Evolutionary conservation across 2,329 filamentous ascomycete genomes (phyloP).

Genomic region (Curvularia eragrostidis): DNA sequence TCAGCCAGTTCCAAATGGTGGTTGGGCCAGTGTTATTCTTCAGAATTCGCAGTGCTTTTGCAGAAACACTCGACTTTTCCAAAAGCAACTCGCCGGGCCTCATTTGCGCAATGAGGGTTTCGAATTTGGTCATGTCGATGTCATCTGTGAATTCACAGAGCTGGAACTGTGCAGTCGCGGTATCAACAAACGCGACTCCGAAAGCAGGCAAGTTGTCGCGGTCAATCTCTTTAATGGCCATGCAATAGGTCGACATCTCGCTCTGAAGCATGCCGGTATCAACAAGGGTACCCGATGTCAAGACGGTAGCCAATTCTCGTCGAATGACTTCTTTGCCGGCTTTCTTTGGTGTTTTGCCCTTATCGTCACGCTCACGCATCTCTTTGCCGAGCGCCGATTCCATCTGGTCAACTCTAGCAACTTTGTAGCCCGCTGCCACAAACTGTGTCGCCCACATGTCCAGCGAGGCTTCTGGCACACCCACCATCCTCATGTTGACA

Average conservation of each 20-base stretch:
- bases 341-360: conserved; percentile 60
- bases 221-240: conserved; percentile 79
- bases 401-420: conserved; percentile 94
- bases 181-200: conserved; percentile 92
- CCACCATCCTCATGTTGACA: conserved; percentile 99
- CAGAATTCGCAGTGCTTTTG: conserved; percentile 88
- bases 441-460: conserved; percentile 98
- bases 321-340: conserved; percentile 85
- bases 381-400: conserved; percentile 96
- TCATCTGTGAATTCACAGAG: conserved; percentile 93
- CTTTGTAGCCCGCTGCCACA: conserved; percentile 96
- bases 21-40: conserved; percentile 95
- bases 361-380: conserved; percentile 87
- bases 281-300: conserved; percentile 91
- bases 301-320: conserved; percentile 85
- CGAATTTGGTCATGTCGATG: conserved; percentile 91
- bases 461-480: conserved; percentile 93
- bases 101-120: conserved; percentile 94
- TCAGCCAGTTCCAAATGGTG: conserved; percentile 94
- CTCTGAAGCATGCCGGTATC: conserved; percentile 97
- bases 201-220: conserved; percentile 80
- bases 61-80: conserved; percentile 81
- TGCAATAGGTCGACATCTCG: conserved; percentile 96
- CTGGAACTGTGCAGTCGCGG: conserved; percentile 93
- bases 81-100: conserved; percentile 86